These are phyloP conservation scores for Globisporangium parvum DNA, from an alignment of 352 stramenopile genomes.

Conservation along the genomic window DNA sequence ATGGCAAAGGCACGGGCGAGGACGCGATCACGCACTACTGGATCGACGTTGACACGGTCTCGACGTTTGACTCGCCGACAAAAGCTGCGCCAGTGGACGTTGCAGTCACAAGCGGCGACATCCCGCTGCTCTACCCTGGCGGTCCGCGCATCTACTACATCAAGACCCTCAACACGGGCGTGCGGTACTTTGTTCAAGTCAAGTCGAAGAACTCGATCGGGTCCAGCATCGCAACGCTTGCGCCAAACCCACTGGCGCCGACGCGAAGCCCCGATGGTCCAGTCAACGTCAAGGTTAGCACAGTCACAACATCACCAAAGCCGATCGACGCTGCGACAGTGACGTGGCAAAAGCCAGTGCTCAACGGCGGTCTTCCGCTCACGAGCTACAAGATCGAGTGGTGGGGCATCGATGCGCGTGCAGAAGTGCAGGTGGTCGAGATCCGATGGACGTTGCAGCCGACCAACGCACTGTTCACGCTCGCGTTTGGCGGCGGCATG, in stretches of 20 bases:
- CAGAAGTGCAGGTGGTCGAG: slow-evolving; percentile 83
- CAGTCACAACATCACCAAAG: slow-evolving; percentile 25
- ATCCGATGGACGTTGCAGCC: slow-evolving; percentile 71
- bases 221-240: slow-evolving; percentile 56
- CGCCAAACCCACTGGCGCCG: slow-evolving; percentile 48
- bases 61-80: slow-evolving; percentile 59
- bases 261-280: slow-evolving; percentile 40
- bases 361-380: slow-evolving; percentile 54
- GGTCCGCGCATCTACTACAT: slow-evolving; percentile 70
- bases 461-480: slow-evolving; percentile 42
- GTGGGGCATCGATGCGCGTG: slow-evolving; percentile 43
- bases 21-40: slow-evolving; percentile 46
- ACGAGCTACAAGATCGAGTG: slow-evolving; percentile 82
- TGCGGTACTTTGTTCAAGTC: slow-evolving; percentile 84
- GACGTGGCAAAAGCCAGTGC: slow-evolving; percentile 57
- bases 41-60: slow-evolving; percentile 64
- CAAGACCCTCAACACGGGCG: slow-evolving; percentile 57
- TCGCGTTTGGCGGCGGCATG: slow-evolving; percentile 73
- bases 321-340: slow-evolving; percentile 61
- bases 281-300: slow-evolving; percentile 57
- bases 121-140: slow-evolving; percentile 50
- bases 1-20: slow-evolving; percentile 47
- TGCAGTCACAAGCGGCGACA: slow-evolving; percentile 11
- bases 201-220: slow-evolving; percentile 67
- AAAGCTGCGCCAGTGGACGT: slow-evolving; percentile 44